phyloP scores from a whole-genome alignment of 2,329 filamentous ascomycete species.

The Huntiella savannae region DNA sequence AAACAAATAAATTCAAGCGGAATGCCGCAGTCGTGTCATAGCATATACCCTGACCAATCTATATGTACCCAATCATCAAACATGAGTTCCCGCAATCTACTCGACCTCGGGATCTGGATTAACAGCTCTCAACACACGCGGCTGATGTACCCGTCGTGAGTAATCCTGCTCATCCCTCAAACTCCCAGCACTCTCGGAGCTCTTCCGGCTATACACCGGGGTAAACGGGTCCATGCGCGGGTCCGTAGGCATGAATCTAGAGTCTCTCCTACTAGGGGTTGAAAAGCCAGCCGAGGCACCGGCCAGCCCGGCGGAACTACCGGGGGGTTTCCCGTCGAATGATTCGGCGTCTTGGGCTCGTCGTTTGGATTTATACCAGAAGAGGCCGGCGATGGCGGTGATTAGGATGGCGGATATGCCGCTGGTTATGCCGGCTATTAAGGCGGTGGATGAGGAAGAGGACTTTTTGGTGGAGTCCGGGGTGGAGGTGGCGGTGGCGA shows the following conservation, averaged over 20 bases:
- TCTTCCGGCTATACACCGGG: slow-evolving; percentile 36
- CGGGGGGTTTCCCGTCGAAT: slow-evolving; percentile 4
- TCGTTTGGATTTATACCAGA: slow-evolving; percentile 27
- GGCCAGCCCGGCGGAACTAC: neutral
- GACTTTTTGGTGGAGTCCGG: slow-evolving; percentile 12
- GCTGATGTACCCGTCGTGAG: slow-evolving; percentile 37
- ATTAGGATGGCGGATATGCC: slow-evolving; percentile 27
- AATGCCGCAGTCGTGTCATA: no score
- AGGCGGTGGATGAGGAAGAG: slow-evolving; percentile 24
- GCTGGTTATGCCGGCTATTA: slow-evolving; percentile 32
- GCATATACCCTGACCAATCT: no score
- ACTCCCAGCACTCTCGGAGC: slow-evolving; percentile 43
- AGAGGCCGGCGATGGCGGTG: slow-evolving; percentile 15
- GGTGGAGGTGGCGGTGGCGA: slow-evolving; percentile 22
- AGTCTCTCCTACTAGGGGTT: slow-evolving; percentile 30
- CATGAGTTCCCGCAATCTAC: neutral
- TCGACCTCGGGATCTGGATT: slow-evolving; percentile 36
- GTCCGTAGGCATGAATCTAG: slow-evolving; percentile 38
- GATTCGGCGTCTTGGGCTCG: slow-evolving; percentile 15
- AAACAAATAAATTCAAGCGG: neutral
- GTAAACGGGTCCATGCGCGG: slow-evolving; percentile 44
- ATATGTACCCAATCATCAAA: neutral
- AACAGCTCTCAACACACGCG: slow-evolving; percentile 39
- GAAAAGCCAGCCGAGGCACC: slow-evolving; percentile 10
- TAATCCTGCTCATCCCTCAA: slow-evolving; percentile 48